A percentile compares a stretch with the other conserved stretches of the same genome.
Conservation (phyloP, 1,139 yeast genomes). For the Lodderomyces parapsilosis region DNA sequence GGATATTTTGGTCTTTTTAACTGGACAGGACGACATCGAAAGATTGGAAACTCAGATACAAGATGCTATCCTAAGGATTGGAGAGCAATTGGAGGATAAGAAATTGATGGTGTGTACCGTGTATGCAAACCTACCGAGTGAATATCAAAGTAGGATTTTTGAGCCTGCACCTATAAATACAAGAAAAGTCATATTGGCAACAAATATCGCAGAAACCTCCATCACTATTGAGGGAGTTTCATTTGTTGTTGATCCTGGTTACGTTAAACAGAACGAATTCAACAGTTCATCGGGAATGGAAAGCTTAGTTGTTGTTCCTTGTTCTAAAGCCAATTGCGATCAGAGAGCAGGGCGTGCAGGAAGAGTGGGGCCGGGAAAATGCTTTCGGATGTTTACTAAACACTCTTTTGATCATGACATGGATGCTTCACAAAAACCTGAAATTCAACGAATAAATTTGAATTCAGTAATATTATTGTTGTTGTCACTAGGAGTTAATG, state of each 20-base stretch:
- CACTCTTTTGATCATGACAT: constrained; percentile 81
- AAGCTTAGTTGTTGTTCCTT: constrained; percentile 76
- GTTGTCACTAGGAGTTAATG: constrained; percentile 78
- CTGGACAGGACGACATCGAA: constrained; percentile 96
- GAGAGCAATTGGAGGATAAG: constrained; percentile 50
- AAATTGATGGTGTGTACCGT: constrained; percentile 73
- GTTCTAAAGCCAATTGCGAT: constrained; percentile 92
- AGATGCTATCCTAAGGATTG: constrained; percentile 66
- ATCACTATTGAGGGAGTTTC: constrained; percentile 90
- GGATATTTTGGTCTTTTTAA: constrained; percentile 85
- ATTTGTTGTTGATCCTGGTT: constrained; percentile 90
- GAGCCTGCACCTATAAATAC: constrained; percentile 81
- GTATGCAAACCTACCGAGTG: constrained; percentile 90
- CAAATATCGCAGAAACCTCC: constrained; percentile 96
- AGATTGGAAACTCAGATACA: constrained; percentile 67
- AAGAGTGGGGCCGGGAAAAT: constrained; percentile 93
- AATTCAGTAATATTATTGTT: constrained; percentile 72
- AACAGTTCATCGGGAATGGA: constrained; percentile 90
- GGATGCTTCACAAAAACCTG: constrained; percentile 81
- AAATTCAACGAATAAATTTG: constrained; percentile 78
- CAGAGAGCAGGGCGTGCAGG: constrained; percentile 99
- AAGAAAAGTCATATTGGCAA: constrained; percentile 88
- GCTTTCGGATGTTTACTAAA: constrained; percentile 84
- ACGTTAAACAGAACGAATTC: constrained; percentile 82
- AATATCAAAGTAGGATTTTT: constrained; percentile 75